Evolutionary conservation across 805 yeast species (phyloP).

Genomic region (Candida suzukii): DNA sequence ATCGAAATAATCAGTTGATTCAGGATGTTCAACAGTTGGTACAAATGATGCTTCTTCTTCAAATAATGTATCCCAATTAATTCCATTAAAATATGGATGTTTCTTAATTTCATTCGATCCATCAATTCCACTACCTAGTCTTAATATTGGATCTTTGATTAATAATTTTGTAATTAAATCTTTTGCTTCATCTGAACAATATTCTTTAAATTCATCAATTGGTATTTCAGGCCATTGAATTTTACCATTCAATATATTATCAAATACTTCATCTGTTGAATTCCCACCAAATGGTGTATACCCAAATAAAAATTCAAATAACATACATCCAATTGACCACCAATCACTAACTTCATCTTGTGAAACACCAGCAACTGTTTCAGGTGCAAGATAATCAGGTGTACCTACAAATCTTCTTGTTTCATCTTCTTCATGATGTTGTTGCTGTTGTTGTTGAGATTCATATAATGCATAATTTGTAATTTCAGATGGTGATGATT

Average conservation of each 20-base stretch:
- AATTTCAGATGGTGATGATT: slow-evolving; percentile 17
- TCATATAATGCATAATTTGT: slow-evolving; percentile 62
- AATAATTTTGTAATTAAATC: slow-evolving; percentile 65
- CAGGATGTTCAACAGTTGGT: slow-evolving; percentile 74
- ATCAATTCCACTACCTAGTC: slow-evolving; percentile 74
- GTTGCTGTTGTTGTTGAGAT: slow-evolving; percentile 44
- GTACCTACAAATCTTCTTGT: slow-evolving; percentile 83
- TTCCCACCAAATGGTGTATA: slow-evolving; percentile 90
- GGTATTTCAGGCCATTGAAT: slow-evolving; percentile 81
- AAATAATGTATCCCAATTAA: slow-evolving; percentile 71
- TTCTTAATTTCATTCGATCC: slow-evolving; percentile 74
- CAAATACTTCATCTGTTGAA: slow-evolving; percentile 74
- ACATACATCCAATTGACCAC: slow-evolving; percentile 98
- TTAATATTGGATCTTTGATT: slow-evolving; percentile 49
- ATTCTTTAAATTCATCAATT: slow-evolving; percentile 42
- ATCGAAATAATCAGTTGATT: slow-evolving; percentile 88
- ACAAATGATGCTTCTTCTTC: slow-evolving; percentile 74
- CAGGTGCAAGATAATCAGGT: slow-evolving; percentile 97
- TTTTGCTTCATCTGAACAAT: slow-evolving; percentile 60
- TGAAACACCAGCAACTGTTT: slow-evolving; percentile 77
- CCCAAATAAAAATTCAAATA: slow-evolving; percentile 88
- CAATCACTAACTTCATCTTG: slow-evolving; percentile 89
- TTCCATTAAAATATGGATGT: slow-evolving; percentile 70
- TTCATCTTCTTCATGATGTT: too few species aligned
- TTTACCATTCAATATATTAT: slow-evolving; percentile 63